These are phyloP conservation scores for Boletus rubroflammeus DNA, from an alignment of 768 basidiomycete genomes.

Conservation along the genomic window DNA sequence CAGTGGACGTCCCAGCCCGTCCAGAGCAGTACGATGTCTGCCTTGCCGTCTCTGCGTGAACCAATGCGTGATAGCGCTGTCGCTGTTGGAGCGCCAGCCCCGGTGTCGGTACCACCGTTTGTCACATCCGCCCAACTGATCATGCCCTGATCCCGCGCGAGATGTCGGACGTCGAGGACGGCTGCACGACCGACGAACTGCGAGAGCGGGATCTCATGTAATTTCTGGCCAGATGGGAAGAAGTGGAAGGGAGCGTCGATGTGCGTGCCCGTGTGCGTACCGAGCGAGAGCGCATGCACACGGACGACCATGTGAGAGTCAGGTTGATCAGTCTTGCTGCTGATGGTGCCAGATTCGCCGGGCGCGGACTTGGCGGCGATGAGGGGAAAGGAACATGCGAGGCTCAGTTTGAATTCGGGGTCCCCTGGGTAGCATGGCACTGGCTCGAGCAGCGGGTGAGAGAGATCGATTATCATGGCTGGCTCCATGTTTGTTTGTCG, in stretches of 20 bases:
- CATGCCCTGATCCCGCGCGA: constrained; percentile 38
- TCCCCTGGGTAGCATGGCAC: constrained; percentile 30
- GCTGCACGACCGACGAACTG: constrained; percentile 53
- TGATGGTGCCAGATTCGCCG: constrained; percentile 16
- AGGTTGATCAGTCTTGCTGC: background rate
- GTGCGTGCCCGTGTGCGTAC: constrained; percentile 77
- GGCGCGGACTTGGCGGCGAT: background rate
- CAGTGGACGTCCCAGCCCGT: constrained; percentile 68
- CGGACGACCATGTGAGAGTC: constrained; percentile 17
- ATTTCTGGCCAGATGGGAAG: constrained; percentile 49
- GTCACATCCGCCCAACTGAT: constrained; percentile 50
- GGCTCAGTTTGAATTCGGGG: constrained; percentile 19
- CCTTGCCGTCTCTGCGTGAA: constrained; percentile 25
- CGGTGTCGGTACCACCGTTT: background rate
- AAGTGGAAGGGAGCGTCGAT: constrained; percentile 79
- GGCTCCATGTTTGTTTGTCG: constrained; percentile 12
- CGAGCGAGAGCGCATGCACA: constrained; percentile 43
- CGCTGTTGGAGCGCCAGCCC: background rate
- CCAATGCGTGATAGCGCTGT: constrained; percentile 17
- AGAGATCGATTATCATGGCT: constrained; percentile 23
- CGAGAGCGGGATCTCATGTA: constrained; percentile 55
- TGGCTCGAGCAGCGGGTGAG: constrained; percentile 23
- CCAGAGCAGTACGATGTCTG: constrained; percentile 49
- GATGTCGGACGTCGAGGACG: constrained; percentile 50
- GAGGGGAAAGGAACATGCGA: constrained; percentile 19